These are phyloP conservation scores for Hirschfeldia incana DNA, from an alignment of 345 rosid genomes.

Conservation along the genomic window DNA sequence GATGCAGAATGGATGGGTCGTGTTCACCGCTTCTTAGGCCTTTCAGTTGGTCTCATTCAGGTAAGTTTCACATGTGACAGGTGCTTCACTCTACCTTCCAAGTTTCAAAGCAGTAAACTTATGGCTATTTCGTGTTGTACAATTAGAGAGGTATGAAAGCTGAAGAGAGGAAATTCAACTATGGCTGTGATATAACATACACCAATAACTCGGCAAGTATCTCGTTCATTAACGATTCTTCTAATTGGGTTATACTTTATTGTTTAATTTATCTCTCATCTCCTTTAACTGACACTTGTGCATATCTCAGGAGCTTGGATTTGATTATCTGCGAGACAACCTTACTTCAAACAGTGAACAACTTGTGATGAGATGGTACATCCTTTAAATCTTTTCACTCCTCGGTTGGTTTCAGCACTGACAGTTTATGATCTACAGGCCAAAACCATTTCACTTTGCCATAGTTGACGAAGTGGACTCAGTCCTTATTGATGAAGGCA, in stretches of 20 bases:
- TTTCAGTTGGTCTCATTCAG: constrained; percentile 97
- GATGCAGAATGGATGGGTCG: constrained; percentile 99
- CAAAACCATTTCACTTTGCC: constrained; percentile 93
- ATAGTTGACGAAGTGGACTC: constrained; percentile 99
- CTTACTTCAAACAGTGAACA: constrained; percentile 75
- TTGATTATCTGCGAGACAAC: constrained; percentile 96
- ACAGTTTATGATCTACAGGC: constrained; percentile 57
- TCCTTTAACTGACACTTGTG: constrained; percentile 29
- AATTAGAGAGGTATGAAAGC: constrained; percentile 80
- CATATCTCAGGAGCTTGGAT: constrained; percentile 85
- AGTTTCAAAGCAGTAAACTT: constrained; percentile 10
- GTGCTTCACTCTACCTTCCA: neutral
- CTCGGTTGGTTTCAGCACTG: constrained; percentile 16
- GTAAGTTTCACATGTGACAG: too few species aligned
- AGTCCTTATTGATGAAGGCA: constrained; percentile 96
- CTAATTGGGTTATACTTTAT: neutral
- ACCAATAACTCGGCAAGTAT: constrained; percentile 82
- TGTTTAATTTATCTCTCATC: neutral
- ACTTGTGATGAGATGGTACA: constrained; percentile 97
- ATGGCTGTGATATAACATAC: constrained; percentile 87
- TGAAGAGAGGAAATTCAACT: constrained; percentile 76
- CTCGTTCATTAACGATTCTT: constrained; percentile 23
- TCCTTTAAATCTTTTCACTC: constrained; percentile 26
- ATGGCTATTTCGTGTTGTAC: constrained; percentile 3
- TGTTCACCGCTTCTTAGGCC: constrained; percentile 88